A percentile compares a stretch with the other conserved stretches of the same genome.
phyloP scores from a whole-genome alignment of 192 early-diverging fungal genomes.

The Mortierella antarctica region DNA sequence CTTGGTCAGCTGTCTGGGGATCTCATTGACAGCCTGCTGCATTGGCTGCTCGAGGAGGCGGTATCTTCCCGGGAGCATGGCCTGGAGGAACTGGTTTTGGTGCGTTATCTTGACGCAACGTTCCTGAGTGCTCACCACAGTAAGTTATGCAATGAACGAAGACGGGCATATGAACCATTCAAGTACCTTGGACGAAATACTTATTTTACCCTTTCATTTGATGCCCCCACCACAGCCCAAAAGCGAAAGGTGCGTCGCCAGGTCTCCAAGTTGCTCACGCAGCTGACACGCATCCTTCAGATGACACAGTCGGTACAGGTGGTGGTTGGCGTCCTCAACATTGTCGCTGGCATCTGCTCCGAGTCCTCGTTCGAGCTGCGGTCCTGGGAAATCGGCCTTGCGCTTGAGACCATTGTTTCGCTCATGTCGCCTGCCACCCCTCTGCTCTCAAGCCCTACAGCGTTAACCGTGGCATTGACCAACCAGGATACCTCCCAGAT shows the following conservation, averaged over 20 bases:
- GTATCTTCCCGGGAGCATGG: not conserved
- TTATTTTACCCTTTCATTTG: not conserved
- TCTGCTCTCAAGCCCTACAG: constrained; percentile 29
- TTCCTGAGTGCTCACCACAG: constrained; percentile 32
- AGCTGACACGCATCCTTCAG: constrained; percentile 51
- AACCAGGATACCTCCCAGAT: constrained; percentile 52
- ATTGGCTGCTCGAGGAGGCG: constrained; percentile 37
- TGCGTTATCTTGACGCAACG: constrained; percentile 31
- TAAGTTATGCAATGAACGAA: constrained; percentile 4
- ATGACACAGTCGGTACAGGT: constrained; percentile 50
- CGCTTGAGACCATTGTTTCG: constrained; percentile 36
- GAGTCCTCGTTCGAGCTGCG: constrained; percentile 40
- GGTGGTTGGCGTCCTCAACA: constrained; percentile 36
- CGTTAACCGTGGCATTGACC: constrained; percentile 9
- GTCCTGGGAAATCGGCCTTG: constrained; percentile 46
- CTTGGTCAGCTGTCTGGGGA: constrained; percentile 24
- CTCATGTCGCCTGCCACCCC: constrained; percentile 58
- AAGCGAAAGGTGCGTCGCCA: constrained; percentile 49
- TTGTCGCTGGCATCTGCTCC: constrained; percentile 50
- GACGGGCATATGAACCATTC: not conserved
- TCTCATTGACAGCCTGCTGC: constrained; percentile 22
- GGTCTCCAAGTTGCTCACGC: constrained; percentile 51
- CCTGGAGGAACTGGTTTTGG: constrained; percentile 20
- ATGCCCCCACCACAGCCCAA: constrained; percentile 32
- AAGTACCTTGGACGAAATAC: not conserved